Evolutionary conservation across 2,329 filamentous ascomycete species (phyloP), one percentile per base, ranked within the genome.

Genomic region (Clarireedia monteithiana): DNA sequence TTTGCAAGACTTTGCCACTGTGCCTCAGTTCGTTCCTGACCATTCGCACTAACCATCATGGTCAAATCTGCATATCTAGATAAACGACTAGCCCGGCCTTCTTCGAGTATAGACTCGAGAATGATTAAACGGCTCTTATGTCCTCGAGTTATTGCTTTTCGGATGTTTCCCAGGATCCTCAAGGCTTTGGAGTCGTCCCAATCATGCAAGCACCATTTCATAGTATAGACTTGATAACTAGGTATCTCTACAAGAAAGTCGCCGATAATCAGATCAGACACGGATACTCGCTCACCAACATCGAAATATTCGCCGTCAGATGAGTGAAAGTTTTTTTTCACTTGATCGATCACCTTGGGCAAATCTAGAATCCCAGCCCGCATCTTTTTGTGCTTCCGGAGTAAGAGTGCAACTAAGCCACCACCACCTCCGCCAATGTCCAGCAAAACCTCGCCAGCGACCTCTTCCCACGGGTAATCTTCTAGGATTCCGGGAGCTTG

Each of bases 371-470:
- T 60, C 1, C 58, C 70, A 5, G 69, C 73, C 1, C 45, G 59
- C 63, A 76, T 66, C 7, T 47, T 62, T 3, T 50, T 44, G 57
- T 68, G 55, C 5, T 53, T 55, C 0, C 72, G 65, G 6, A 76
- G 65, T 0, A 75, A 57, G 3, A 61, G 45, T 0, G 68, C 66
- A 17, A 76, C 63, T 5, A 75, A 59, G 5, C 56, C 71, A 1
- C 74, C 74, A 2, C 67, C 68, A 0, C 74, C 73, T 0, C 72
- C 73, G 0, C 73, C 74, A 27, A 76, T 60, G 49, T 75, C 73
- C 1, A 75, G 53, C 2, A 75, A 59, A 0, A 61, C 64, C 40
- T 59, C 34, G 12, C 64, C 63, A 0, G 53, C 67, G 1, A 76
- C 30, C 53, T 75, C 71, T 4, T 67, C 48, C 74, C 73, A 76